Evolutionary conservation across 768 basidiomycete species (phyloP), one percentile per base, ranked within the genome.

Genomic region (Lactifluus subvellereus): DNA sequence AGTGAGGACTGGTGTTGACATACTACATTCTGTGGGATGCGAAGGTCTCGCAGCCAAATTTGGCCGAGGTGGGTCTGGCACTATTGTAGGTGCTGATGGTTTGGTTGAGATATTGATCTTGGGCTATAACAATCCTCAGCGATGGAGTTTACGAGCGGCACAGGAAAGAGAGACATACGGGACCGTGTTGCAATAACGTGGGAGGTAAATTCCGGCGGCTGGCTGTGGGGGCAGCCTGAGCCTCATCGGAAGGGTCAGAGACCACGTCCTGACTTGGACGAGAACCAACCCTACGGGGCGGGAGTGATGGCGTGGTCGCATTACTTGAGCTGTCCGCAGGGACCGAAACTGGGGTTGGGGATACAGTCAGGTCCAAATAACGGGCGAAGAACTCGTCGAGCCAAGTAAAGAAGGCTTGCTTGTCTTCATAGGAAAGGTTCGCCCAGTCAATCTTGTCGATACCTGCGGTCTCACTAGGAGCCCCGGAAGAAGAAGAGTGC

Each of bases 321-420:
- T 30, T 18, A 14, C n/a, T 40, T 9, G 22, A 13, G 4, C 11
- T 8, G 1, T 58, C 45, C 2, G 61, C 53, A 0, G 57, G 42
- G 10, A 48, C 50, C 2, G 64, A 30, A 9, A 50, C 59, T 32
- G 47, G 0, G 32, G 27, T 6, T 62, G 61, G 3, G 62, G 56
- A 6, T 62, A 54, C 7, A 73, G 42, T 71, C 10, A 13, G 32
- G 27, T 72, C 67, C 22, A 78, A 71, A 54, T 75, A 76, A 38
- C 78, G 77, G 16, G 82, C 79, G 69, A 92, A 92, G 74, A 86
- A 91, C 69, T 91, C 89, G 70, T 92, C 89, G 22, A 92, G 76
- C 89, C 89, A 91, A 62, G 74, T 73, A 72, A 91, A 92, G 70
- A 92, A 88, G 30, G 77, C 82, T 35, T 82, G 75, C 70, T 89